Base-by-base conservation (phyloP, 768 basidiomycete genomes). In the Fomitopsis serialis region DNA sequence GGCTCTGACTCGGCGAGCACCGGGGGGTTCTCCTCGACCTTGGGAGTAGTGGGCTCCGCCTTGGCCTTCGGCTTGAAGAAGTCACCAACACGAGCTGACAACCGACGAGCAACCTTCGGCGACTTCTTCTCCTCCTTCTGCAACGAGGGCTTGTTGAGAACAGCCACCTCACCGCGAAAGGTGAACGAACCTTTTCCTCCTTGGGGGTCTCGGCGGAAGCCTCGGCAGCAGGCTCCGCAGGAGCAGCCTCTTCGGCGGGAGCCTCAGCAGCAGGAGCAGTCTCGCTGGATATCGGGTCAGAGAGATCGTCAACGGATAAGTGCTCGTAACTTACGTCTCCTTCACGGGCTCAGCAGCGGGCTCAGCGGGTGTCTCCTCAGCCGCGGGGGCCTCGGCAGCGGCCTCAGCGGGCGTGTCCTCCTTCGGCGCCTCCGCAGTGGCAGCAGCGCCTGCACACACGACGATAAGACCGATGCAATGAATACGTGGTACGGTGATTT, bases 11-110 rank as follows among this genome's bases (percentile, higher is more conserved):
- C 84, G 47, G 92, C 92, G 60, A 94, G 88, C 77, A 85, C 84
- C 59, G 92, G 92, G 36, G 92, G 90, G 68, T 90, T 78, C 75
- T 92, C 89, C 58, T 92, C 87, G 53, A 93, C 89, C 78, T 92
- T 93, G 52, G 91, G 82, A 6, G 84, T 66, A 11, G 77, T 65
- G 34, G 82, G 79, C 65, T 89, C 85, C 13, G 72, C 60, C 72
- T 82, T 89, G 66, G 77, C 73, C 75, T 79, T 89, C 52, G 78
- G 46, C 78, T 86, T 92, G 82, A 95, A 90, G 70, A 95, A 79
- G 50, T 87, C 87, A 50, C 78, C 79, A 42, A 96, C 83, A 21
- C 90, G 89, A 23, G 87, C 79, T 42, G 93, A 95, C 55, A 96
- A 72, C 57, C 92, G 90, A 58, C 92, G 91, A 52, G 80, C 73